Evolutionary conservation across 2,329 filamentous ascomycete genomes (phyloP).

Genomic region (Cordyceps fumosorosea): DNA sequence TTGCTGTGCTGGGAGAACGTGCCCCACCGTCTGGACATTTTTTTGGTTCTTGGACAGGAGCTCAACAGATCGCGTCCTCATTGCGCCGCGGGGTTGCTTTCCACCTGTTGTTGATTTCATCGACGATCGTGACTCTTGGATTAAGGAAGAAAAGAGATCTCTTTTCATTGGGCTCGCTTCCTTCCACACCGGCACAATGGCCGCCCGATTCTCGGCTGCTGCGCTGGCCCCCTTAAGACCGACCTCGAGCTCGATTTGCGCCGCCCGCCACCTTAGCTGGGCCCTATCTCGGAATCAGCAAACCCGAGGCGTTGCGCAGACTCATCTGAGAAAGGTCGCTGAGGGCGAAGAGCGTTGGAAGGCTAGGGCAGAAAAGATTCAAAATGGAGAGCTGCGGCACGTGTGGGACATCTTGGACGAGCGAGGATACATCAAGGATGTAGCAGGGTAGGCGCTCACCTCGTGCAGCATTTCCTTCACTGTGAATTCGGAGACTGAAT

Average conservation of each 20-base stretch:
- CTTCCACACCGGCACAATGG: constrained; percentile 20
- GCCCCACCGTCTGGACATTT: neutral
- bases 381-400: constrained; percentile 41
- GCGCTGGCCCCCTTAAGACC: constrained; percentile 21
- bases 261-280: constrained; percentile 16
- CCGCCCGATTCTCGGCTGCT: constrained; percentile 19
- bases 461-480: constrained; percentile 17
- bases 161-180: neutral
- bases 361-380: constrained; percentile 38
- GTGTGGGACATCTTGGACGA: constrained; percentile 62
- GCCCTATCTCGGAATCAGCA: constrained; percentile 20
- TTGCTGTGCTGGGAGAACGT: constrained; percentile 10
- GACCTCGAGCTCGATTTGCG: constrained; percentile 20
- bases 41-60: neutral
- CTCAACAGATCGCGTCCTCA: neutral
- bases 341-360: constrained; percentile 42
- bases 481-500: neutral
- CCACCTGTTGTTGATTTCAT: neutral
- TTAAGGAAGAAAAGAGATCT: too few relatives aligned
- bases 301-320: constrained; percentile 32
- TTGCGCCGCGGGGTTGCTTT: neutral
- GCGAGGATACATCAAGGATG: constrained; percentile 66
- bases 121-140: too few relatives aligned
- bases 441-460: constrained; percentile 55
- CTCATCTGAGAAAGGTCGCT: constrained; percentile 37